Percentiles rank a stretch among this genome's conserved stretches.
These are phyloP conservation scores for Phallus indusiatus DNA, from an alignment of 768 basidiomycete species.

Conservation along the genomic window DNA sequence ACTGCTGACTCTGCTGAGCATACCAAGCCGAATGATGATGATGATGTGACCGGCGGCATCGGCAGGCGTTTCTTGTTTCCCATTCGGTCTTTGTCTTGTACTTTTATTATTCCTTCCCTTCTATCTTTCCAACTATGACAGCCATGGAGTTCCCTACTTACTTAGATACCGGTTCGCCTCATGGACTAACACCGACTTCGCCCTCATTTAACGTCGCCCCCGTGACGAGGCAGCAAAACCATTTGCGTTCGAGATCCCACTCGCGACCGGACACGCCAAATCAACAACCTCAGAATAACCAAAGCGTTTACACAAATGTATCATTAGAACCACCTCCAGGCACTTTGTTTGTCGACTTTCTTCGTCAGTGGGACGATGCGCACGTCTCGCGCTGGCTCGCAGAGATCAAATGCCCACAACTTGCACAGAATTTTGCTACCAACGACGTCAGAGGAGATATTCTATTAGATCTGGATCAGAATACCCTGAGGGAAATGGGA, in stretches of 20 bases:
- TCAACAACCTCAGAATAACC: conserved; percentile 34
- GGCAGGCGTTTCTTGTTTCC: conserved; percentile 22
- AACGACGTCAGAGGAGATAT: conserved; percentile 93
- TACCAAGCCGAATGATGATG: neutral
- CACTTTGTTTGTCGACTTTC: conserved; percentile 49
- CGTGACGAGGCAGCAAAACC: conserved; percentile 13
- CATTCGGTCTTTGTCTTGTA: conserved; percentile 23
- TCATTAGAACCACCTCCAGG: conserved; percentile 49
- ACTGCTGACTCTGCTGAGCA: too few species aligned
- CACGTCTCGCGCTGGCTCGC: conserved; percentile 73
- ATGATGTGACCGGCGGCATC: neutral
- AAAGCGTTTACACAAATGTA: conserved; percentile 21
- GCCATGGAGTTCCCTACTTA: conserved; percentile 18
- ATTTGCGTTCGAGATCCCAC: conserved; percentile 14
- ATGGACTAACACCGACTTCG: conserved; percentile 11
- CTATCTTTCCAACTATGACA: conserved; percentile 20
- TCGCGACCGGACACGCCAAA: conserved; percentile 26
- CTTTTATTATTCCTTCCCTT: conserved; percentile 27
- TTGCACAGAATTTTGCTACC: conserved; percentile 58
- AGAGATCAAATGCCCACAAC: conserved; percentile 63
- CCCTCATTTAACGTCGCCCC: conserved; percentile 14
- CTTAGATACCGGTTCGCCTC: conserved; percentile 18
- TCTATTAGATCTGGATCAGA: conserved; percentile 83
- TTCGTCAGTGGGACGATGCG: conserved; percentile 46
- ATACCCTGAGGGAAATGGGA: conserved; percentile 83